These are phyloP conservation scores for Komagataea norvegica DNA, from an alignment of 1,139 yeast species.

Conservation along the genomic window DNA sequence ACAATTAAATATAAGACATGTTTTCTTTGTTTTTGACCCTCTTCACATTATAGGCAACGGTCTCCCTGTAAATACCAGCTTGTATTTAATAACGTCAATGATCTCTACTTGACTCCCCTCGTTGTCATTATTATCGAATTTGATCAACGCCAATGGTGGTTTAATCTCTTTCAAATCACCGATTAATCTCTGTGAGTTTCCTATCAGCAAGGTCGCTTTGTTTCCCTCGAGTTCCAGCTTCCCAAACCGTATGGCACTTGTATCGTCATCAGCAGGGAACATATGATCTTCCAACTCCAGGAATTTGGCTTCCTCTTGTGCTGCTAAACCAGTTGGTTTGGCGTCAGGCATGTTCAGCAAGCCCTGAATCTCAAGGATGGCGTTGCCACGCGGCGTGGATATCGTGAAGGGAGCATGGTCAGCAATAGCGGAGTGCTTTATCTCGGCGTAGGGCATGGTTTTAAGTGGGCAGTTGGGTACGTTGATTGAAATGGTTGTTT, in stretches of 20 bases:
- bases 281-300: constrained; percentile 29
- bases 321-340: constrained; percentile 30
- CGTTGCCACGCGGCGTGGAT: constrained; percentile 53
- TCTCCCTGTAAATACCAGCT: constrained; percentile 56
- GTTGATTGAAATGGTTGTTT: not conserved
- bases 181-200: constrained; percentile 60
- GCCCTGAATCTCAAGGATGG: constrained; percentile 67
- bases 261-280: constrained; percentile 27
- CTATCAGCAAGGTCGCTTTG: constrained; percentile 53
- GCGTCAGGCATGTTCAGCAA: constrained; percentile 51
- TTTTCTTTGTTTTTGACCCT: not conserved
- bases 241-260: constrained; percentile 53
- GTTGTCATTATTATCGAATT: constrained; percentile 34
- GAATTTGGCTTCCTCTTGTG: constrained; percentile 30
- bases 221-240: constrained; percentile 48
- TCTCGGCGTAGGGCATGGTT: constrained; percentile 30
- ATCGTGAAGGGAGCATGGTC: constrained; percentile 31
- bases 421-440: constrained; percentile 29
- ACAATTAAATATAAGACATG: no score
- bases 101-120: constrained; percentile 35
- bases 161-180: constrained; percentile 54
- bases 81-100: constrained; percentile 53
- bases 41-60: constrained; percentile 70
- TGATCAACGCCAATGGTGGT: constrained; percentile 58
- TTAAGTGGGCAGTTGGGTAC: constrained; percentile 4